Evolutionary conservation across 2,329 filamentous ascomycete genomes (phyloP), one percentile per base, ranked within the genome.

Genomic region (Fusarium tricinctum): DNA sequence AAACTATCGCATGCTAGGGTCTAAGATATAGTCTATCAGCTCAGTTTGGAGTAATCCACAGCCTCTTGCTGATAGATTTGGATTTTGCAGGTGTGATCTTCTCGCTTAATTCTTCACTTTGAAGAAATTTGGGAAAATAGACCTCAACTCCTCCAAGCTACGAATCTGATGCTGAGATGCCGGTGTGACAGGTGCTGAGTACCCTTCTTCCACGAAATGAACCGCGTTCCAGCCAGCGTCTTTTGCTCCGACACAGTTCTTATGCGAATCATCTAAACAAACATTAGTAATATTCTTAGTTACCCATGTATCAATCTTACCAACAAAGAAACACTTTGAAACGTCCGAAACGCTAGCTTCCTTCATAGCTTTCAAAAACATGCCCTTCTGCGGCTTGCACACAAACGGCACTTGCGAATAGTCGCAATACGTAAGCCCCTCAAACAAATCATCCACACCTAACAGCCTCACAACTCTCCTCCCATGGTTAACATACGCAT

Each of bases 371-470:
- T 96, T 97, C 33, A 86, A 85, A 77, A 89, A 99, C 91, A 97
- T 96, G 35, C 89, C 88, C 48, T 84, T 84, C 53, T 91, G 86
- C 2, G 96, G 96, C 78, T 99, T 99, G 82, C 96, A 97, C 35
- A 97, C 80, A 60, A 99, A 85, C 3, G 88, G 90, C 30, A 88
- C 81, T 13, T 86, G 81, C 6, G 83, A 85, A 79, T 99, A 99
- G 79, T 99, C 93, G 76, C 97, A 99, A 77, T 89, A 99, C 0
- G 96, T 99, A 68, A 98, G 88, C 6, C 96, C 96, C 66, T 97
- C 95, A 76, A 99, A 99, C 19, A 95, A 80, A 76, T 97, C 93
- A 2, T 97, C 94, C 14, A 99, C 83, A 1, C 87, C 90, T 4
- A 99, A 83, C 12, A 99, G 81, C 58, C 85, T 88, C 8, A 97